Conservation (phyloP, 140 eudicot genomes). For the Stevia rebaudiana region DNA sequence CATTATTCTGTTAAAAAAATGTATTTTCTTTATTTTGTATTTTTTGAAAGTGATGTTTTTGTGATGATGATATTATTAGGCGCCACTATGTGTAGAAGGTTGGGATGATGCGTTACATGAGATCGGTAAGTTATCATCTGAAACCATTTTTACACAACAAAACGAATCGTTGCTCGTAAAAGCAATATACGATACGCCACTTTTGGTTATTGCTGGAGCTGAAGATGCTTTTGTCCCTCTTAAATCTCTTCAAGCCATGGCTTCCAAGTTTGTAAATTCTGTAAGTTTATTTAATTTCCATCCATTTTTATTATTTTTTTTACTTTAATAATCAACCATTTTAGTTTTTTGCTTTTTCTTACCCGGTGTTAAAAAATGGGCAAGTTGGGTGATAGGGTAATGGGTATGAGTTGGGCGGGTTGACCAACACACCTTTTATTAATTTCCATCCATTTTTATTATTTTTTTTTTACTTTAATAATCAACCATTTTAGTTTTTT, state of each 20-base stretch:
- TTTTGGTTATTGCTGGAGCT: constrained; percentile 84
- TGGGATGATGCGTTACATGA: constrained; percentile 98
- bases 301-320: neutral
- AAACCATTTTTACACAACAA: constrained; percentile 60
- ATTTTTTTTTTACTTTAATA: neutral
- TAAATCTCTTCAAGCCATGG: constrained; percentile 72
- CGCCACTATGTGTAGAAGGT: constrained; percentile 75
- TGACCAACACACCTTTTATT: neutral
- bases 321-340: neutral
- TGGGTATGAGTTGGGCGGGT: neutral
- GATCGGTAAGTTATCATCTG: constrained; percentile 63
- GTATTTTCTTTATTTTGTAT: neutral
- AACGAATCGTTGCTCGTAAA: constrained; percentile 48
- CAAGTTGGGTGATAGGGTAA: neutral
- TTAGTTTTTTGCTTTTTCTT: neutral
- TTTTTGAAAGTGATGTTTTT: neutral
- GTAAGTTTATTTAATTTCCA: constrained; percentile 39
- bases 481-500: neutral
- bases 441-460: neutral
- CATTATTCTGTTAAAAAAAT: neutral
- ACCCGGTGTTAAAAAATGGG: neutral
- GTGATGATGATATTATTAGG: constrained; percentile 32
- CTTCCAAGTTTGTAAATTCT: constrained; percentile 80
- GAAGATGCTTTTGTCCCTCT: constrained; percentile 83
- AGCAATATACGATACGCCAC: constrained; percentile 56